Conservation (phyloP, 2,329 filamentous ascomycete species). For the Fusarium keratoplasticum region DNA sequence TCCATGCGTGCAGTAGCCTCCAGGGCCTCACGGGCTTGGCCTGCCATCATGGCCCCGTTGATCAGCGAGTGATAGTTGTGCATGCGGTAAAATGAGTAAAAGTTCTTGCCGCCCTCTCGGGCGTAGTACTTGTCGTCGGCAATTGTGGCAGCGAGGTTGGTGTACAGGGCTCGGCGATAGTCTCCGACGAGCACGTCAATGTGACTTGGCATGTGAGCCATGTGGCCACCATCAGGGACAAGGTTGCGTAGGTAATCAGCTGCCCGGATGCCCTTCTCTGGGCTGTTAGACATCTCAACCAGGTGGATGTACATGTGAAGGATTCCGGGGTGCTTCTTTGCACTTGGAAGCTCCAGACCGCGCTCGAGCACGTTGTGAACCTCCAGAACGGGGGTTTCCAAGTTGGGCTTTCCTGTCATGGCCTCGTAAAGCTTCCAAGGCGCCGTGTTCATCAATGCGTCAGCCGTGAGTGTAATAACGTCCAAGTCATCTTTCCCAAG, state of each 20-base stretch:
- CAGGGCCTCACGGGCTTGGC: slow-evolving; percentile 70
- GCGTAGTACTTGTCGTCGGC: slow-evolving; percentile 76
- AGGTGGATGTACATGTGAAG: slow-evolving; percentile 82
- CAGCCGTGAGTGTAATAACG: slow-evolving; percentile 51
- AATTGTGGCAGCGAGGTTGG: slow-evolving; percentile 73
- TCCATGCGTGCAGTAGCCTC: slow-evolving; percentile 70
- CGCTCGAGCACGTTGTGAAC: slow-evolving; percentile 48
- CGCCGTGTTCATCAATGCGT: slow-evolving; percentile 61
- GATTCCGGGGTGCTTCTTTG: slow-evolving; percentile 75
- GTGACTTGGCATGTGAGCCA: slow-evolving; percentile 83
- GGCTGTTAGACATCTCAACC: slow-evolving; percentile 78
- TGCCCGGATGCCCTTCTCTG: slow-evolving; percentile 70
- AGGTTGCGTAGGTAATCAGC: slow-evolving; percentile 73
- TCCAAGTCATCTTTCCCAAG: slow-evolving; percentile 54
- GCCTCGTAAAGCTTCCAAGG: slow-evolving; percentile 60
- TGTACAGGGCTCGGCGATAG: slow-evolving; percentile 74
- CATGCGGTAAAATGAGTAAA: slow-evolving; percentile 81
- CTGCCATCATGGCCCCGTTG: slow-evolving; percentile 83
- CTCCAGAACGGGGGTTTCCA: slow-evolving; percentile 44
- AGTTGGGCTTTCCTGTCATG: slow-evolving; percentile 47
- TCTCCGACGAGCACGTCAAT: slow-evolving; percentile 76
- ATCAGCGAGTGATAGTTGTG: slow-evolving; percentile 82
- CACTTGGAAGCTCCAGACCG: slow-evolving; percentile 58
- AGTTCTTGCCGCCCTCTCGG: slow-evolving; percentile 71
- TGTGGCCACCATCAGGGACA: slow-evolving; percentile 76